Evolutionary conservation across 768 basidiomycete genomes (phyloP), one percentile per base, ranked within the genome.

Genomic region (Leccinum variicolor): DNA sequence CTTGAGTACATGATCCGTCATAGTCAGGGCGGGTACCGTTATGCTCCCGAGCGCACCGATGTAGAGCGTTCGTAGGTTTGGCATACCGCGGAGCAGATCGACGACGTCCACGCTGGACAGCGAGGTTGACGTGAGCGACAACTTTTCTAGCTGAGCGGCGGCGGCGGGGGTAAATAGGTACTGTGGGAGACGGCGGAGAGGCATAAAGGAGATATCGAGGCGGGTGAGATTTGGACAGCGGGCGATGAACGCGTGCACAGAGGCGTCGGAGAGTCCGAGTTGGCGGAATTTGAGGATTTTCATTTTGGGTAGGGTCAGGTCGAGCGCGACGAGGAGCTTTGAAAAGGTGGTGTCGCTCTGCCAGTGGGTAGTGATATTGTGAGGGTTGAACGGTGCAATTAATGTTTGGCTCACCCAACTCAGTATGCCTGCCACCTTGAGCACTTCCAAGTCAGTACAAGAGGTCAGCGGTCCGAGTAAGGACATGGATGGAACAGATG

Each of bases 181-280:
- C 36, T 39, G 36, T 39, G 36, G 17, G n/a, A 73, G 74, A 45
- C 77, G 80, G 47, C 73, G 80, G 31, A 86, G 65, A 14, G 63
- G 62, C 2, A 86, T 90, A 70, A 87, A 90, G 6, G 88, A 88
- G 15, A 85, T 62, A 60, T 90, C 88, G 14, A 90, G 72, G 25
- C 80, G 79, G 36, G 69, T 69, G 19, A 89, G 60, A 50, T 77
- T 75, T 3, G 85, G 85, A 59, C 78, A 84, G 17, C 75, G 60
- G 1, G 69, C 58, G 6, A 85, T 62, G 13, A 85, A 65, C 7
- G 69, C 59, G 45, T 70, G 67, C 14, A 88, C 54, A 0, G 83
- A 76, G 2, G 61, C 58, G 56, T 87, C 86, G 9, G 82, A 78
- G 33, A 89, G 66, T 2, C 70, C 62, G 3, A 79, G 77, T 53